phyloP scores from a whole-genome alignment of 2,329 filamentous ascomycete genomes.

The Tolypocladium guangdongense region DNA sequence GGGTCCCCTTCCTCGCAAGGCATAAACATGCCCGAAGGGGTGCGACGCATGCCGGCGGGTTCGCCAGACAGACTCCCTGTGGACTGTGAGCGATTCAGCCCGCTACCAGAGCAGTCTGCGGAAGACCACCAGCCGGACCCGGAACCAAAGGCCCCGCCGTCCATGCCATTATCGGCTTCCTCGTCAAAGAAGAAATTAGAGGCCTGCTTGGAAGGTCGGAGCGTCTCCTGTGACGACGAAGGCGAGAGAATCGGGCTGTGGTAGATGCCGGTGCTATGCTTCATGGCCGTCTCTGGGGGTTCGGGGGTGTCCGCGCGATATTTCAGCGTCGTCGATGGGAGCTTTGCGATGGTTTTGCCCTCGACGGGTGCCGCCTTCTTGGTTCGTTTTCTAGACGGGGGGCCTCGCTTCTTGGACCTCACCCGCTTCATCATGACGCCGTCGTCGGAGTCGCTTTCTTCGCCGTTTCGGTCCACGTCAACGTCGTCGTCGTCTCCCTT shows the following conservation, averaged over 20 bases:
- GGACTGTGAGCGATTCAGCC: slow-evolving; percentile 37
- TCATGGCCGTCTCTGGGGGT: slow-evolving; percentile 48
- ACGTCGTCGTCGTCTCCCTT: slow-evolving; percentile 69
- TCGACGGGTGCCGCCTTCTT: slow-evolving; percentile 39
- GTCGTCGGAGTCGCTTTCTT: slow-evolving; percentile 63
- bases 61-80: slow-evolving; percentile 38
- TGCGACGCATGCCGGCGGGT: slow-evolving; percentile 58
- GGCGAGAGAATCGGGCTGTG: slow-evolving; percentile 49
- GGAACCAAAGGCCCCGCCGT: slow-evolving; percentile 18
- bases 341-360: slow-evolving; percentile 77
- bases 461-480: slow-evolving; percentile 38
- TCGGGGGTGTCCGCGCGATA: slow-evolving; percentile 70
- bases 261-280: slow-evolving; percentile 39
- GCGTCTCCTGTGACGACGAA: slow-evolving; percentile 72
- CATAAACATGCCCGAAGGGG: slow-evolving; percentile 85
- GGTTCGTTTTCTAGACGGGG: slow-evolving; percentile 32
- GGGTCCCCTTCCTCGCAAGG: slow-evolving; percentile 66
- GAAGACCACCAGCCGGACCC: slow-evolving; percentile 21
- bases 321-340: slow-evolving; percentile 81
- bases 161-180: slow-evolving; percentile 45
- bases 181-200: slow-evolving; percentile 53
- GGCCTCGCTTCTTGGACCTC: slow-evolving; percentile 43
- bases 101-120: slow-evolving; percentile 11
- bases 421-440: slow-evolving; percentile 74
- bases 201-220: slow-evolving; percentile 58